These are phyloP conservation scores for Piromyces sp. DNA, from an alignment of 192 early-diverging fungal genomes.

Conservation along the genomic window DNA sequence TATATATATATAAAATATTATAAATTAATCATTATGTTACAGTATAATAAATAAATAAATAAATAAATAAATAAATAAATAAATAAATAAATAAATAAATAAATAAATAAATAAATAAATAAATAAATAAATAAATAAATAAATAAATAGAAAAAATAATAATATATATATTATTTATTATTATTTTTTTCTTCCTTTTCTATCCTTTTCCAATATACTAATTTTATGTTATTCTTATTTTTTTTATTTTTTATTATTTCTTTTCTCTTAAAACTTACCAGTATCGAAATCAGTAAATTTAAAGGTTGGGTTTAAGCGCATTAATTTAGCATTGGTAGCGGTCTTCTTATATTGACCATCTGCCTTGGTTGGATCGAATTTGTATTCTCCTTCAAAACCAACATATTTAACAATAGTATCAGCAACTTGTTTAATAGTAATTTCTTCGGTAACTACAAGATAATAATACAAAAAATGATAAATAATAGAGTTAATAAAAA, in stretches of 20 bases:
- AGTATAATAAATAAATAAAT: no score
- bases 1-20: no score
- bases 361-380: conserved; percentile 51
- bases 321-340: conserved; percentile 60
- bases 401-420: conserved; percentile 53
- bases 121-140: no score
- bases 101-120: no score
- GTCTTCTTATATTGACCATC: conserved; percentile 78
- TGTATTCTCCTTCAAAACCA: conserved; percentile 42
- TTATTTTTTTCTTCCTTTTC: no score
- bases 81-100: no score
- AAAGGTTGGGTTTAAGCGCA: conserved; percentile 50
- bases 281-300: conserved; percentile 59
- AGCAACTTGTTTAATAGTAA: conserved; percentile 59
- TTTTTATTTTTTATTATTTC: background rate
- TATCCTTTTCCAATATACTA: background rate
- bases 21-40: no score
- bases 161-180: no score
- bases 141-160: no score
- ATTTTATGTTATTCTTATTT: background rate
- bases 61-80: no score
- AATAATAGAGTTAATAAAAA: background rate
- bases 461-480: background rate
- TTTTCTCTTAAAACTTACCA: conserved; percentile 21
- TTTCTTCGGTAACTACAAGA: conserved; percentile 46